These are phyloP conservation scores for Aspergillus bertholletiae DNA, from an alignment of 495 filamentous ascomycete species.

Conservation along the genomic window DNA sequence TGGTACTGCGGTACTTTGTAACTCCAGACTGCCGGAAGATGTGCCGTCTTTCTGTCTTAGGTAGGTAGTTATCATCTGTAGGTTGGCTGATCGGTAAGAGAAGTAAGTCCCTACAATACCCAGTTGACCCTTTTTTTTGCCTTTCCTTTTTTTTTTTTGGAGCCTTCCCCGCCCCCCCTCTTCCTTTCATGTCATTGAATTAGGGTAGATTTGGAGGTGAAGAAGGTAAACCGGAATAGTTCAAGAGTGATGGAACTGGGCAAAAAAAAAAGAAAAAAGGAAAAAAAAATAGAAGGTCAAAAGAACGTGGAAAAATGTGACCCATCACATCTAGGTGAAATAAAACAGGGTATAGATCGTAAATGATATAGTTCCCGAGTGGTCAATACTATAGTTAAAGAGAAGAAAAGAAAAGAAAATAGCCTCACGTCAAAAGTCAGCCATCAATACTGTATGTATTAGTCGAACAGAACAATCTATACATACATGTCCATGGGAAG, in stretches of 20 bases:
- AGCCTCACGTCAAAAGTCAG: too few species aligned
- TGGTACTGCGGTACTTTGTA: not conserved
- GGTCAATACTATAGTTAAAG: not conserved
- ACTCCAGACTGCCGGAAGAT: not conserved
- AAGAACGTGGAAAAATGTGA: not conserved
- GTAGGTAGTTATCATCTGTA: not conserved
- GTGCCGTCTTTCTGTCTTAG: not conserved
- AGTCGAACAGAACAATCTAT: too few species aligned
- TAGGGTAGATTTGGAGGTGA: not conserved
- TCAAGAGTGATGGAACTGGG: slow-evolving; percentile 7
- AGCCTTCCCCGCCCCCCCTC: not conserved
- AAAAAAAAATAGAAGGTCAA: slow-evolving; percentile 4
- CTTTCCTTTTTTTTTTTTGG: not conserved
- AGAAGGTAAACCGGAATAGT: not conserved
- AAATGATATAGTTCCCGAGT: not conserved
- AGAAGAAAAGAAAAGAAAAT: not conserved
- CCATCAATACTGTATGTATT: too few species aligned
- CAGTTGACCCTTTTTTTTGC: not conserved
- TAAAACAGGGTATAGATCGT: not conserved
- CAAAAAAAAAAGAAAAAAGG: not conserved
- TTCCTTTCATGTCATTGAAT: not conserved
- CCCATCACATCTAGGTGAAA: not conserved
- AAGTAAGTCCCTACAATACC: not conserved
- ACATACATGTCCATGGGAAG: too few species aligned
- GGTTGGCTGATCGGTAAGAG: not conserved